Percentiles rank a stretch among this genome's conserved stretches.
These are phyloP conservation scores for Aspergillus pseudonomiae DNA, from an alignment of 2,329 filamentous ascomycete species.

Conservation along the genomic window DNA sequence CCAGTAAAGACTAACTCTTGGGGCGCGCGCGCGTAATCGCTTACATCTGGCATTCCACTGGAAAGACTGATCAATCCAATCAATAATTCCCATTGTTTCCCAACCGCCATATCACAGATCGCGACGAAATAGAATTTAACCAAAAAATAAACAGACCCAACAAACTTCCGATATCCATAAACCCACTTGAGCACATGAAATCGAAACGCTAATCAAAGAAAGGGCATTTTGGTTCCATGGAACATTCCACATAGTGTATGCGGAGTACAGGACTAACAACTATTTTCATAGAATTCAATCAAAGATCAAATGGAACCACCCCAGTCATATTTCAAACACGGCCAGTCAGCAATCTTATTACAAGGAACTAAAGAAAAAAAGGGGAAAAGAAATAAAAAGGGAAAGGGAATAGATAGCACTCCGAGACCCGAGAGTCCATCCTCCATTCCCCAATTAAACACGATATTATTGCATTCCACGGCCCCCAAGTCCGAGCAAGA, in stretches of 20 bases:
- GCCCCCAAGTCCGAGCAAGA: background rate
- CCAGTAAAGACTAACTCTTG: background rate
- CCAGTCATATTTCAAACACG: background rate
- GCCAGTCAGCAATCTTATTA: background rate
- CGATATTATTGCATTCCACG: background rate
- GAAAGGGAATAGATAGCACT: background rate
- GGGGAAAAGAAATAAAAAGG: background rate
- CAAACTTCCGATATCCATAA: background rate
- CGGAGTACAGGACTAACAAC: background rate
- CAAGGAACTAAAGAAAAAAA: background rate
- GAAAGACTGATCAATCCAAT: background rate
- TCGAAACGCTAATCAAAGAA: background rate
- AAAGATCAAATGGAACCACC: background rate
- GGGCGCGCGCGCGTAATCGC: background rate
- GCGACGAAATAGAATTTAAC: background rate
- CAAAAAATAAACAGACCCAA: background rate
- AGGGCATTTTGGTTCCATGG: background rate
- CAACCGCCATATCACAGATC: background rate
- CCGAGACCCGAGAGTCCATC: background rate
- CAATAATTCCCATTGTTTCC: background rate
- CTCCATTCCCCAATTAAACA: background rate
- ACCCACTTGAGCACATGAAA: background rate
- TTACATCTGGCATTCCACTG: background rate
- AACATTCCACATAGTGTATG: background rate
- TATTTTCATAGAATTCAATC: background rate